These are phyloP conservation scores for Xylaria digitata DNA, from an alignment of 2,329 filamentous ascomycete genomes.

Conservation along the genomic window DNA sequence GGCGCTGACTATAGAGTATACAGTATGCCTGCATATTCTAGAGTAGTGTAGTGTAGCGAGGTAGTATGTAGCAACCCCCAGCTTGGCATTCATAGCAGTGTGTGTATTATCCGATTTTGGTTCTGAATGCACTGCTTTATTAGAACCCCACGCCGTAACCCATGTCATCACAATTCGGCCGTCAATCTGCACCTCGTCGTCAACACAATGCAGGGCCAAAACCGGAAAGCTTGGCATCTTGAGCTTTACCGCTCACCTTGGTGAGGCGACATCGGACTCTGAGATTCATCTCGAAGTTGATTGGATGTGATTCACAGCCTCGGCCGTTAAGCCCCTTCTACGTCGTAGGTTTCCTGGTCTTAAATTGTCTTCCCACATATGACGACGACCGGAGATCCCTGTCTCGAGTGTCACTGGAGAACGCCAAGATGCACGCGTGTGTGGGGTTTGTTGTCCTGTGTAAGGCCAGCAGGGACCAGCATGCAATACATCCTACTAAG, in stretches of 20 bases:
- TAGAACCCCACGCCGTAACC: conserved; percentile 34
- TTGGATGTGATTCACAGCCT: conserved; percentile 41
- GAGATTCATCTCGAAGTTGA: conserved; percentile 36
- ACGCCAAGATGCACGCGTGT: conserved; percentile 41
- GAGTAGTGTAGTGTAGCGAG: too few relatives aligned
- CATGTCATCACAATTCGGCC: conserved; percentile 32
- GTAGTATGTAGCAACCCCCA: conserved; percentile 7
- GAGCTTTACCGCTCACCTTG: conserved; percentile 30
- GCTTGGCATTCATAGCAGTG: conserved; percentile 1
- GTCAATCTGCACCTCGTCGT: conserved; percentile 27
- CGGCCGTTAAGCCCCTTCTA: conserved; percentile 39
- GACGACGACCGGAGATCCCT: conserved; percentile 37
- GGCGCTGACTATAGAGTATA: conserved; percentile 10
- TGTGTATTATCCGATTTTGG: conserved; percentile 1
- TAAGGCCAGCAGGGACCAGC: conserved; percentile 30
- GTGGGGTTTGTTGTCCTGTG: conserved; percentile 37
- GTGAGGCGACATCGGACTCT: conserved; percentile 46
- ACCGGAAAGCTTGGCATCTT: conserved; percentile 29
- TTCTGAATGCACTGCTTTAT: not conserved
- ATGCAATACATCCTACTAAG: conserved; percentile 12
- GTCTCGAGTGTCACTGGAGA: conserved; percentile 37
- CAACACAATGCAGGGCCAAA: conserved; percentile 30
- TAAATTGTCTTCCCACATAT: conserved; percentile 34
- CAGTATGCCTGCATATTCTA: conserved; percentile 5
- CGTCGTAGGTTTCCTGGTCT: conserved; percentile 23